Evolutionary conservation across 768 basidiomycete genomes (phyloP), one percentile per base, ranked within the genome.

Genomic region (Mycena maculata): DNA sequence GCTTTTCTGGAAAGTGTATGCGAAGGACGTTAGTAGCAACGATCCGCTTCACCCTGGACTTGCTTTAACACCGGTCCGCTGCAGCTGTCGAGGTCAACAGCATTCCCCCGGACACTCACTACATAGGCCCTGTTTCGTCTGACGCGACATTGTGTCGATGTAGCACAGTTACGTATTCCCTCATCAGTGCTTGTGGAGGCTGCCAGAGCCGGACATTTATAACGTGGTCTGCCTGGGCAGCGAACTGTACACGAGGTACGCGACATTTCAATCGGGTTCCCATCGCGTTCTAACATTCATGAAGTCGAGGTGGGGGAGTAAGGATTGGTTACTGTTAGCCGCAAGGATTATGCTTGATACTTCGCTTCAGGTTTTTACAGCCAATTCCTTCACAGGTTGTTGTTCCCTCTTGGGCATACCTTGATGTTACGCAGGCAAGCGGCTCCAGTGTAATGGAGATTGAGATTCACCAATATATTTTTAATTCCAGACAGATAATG

Each of bases 361-460:
- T 36, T 36, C 8, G 30, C 50, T 22, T 41, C 42, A 88, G 88
- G 47, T 90, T 82, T 70, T 83, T 85, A 0, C 69, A 71, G 22
- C 39, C 73, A 18, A 76, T 89, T 45, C 87, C 90, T 18, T 2
- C 59, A 6, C 76, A 71, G 18, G 82, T 83, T 1, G 74, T 76
- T 11, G 78, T 90, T 16, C 90, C 90, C 9, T 57, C 70, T 2
- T 91, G 89, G 89, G 88, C 89, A 11, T 87, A 80, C 70, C 78
- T 87, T 47, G 79, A 90, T 58, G 81, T 90, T 54, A 80, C 80
- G 8, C 68, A 79, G 74, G 78, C 84, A 41, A 45, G 74, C 28
- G 27, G 53, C 38, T 33, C 27, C 11, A 27, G n/a, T 20, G n/a
- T 18, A 38, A 56, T 22, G 25, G 4, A 54, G 45, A 52, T 18